These are phyloP conservation scores for Neonectria coccinea DNA, from an alignment of 2,329 filamentous ascomycete species.

Conservation along the genomic window DNA sequence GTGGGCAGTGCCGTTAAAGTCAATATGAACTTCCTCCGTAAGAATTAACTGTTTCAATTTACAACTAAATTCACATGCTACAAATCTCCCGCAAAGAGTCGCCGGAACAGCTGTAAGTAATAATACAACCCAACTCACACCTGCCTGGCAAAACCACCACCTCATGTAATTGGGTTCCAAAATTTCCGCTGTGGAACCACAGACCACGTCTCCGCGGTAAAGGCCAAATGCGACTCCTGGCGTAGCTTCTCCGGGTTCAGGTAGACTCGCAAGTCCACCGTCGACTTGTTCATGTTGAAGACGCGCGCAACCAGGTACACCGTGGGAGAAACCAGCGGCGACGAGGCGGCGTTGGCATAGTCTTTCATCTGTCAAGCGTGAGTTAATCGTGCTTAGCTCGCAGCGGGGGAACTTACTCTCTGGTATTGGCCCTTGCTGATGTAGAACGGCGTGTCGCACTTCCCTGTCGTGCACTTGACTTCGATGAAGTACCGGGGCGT, in stretches of 20 bases:
- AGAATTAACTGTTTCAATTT: background rate
- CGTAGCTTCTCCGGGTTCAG: conserved; percentile 52
- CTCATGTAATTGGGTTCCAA: background rate
- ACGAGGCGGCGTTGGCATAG: conserved; percentile 17
- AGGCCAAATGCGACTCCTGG: conserved; percentile 37
- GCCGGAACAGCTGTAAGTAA: background rate
- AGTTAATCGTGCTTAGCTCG: background rate
- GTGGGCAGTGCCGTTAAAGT: too few relatives aligned
- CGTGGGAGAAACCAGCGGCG: conserved; percentile 6
- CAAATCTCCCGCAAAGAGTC: background rate
- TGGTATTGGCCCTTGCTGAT: conserved; percentile 60
- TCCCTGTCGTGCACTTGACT: conserved; percentile 60
- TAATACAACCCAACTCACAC: background rate
- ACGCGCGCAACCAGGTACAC: conserved; percentile 59
- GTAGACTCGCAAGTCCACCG: conserved; percentile 51
- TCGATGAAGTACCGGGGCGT: conserved; percentile 60
- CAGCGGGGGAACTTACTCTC: conserved; percentile 46
- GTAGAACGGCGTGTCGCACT: conserved; percentile 56
- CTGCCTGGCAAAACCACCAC: background rate
- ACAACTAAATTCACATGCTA: background rate
- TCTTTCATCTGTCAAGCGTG: conserved; percentile 40
- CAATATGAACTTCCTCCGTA: too few relatives aligned
- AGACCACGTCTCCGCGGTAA: conserved; percentile 33
- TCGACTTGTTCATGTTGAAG: conserved; percentile 49
- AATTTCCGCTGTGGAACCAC: conserved; percentile 22